phyloP scores from a whole-genome alignment of 2,329 filamentous ascomycete species.

The Scolecobasidium constrictum region DNA sequence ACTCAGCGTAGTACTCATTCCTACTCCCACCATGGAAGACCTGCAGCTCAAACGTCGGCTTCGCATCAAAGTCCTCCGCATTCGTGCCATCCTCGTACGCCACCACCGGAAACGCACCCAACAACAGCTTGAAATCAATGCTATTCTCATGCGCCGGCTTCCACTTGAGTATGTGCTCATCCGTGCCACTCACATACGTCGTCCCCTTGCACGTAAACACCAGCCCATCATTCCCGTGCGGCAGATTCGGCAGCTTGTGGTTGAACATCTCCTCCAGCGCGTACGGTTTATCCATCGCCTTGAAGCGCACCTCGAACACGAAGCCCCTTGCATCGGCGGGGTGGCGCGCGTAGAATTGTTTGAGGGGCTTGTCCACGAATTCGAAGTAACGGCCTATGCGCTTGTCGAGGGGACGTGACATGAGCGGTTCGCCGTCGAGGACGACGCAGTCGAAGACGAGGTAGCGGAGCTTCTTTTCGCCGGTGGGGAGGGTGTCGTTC shows the following conservation, averaged over 20 bases:
- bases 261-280: conserved; percentile 78
- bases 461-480: conserved; percentile 62
- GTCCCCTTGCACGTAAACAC: conserved; percentile 94
- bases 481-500: conserved; percentile 62
- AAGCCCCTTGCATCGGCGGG: conserved; percentile 60
- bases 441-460: conserved; percentile 90
- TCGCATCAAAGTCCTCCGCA: conserved; percentile 63
- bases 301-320: conserved; percentile 76
- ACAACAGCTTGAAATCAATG: conserved; percentile 74
- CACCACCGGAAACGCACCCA: conserved; percentile 60
- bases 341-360: conserved; percentile 50
- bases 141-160: conserved; percentile 94
- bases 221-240: conserved; percentile 89
- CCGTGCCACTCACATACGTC: conserved; percentile 80
- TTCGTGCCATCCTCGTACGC: conserved; percentile 43
- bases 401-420: conserved; percentile 75
- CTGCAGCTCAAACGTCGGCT: conserved; percentile 63
- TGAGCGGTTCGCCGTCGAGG: conserved; percentile 64
- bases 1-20: conserved; percentile 56
- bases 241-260: conserved; percentile 69
- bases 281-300: conserved; percentile 82
- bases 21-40: conserved; percentile 52
- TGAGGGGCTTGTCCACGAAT: conserved; percentile 62
- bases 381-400: conserved; percentile 78
- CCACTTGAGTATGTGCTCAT: conserved; percentile 93